Base-by-base conservation (phyloP, 2,329 filamentous ascomycete genomes). In the Coleophoma crateriformis region DNA sequence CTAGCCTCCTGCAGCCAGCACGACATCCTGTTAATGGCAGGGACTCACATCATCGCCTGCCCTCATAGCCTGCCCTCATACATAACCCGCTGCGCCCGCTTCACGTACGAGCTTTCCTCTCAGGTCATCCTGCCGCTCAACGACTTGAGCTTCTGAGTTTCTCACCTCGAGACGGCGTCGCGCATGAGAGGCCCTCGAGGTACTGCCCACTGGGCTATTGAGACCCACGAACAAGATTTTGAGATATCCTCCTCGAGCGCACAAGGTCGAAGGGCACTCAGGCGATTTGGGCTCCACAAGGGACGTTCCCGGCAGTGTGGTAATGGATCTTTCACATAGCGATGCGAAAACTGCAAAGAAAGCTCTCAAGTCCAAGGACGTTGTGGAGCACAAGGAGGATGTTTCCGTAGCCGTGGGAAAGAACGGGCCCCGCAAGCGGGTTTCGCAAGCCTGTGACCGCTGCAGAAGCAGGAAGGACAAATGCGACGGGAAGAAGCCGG, bases 401-500 rank as follows among this genome's bases (percentile, higher is more conserved):
- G n/a, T 45, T 47, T 7, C 22, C 15, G 27, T 27, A 27, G 27
- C 27, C 6, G 39, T 43, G 4, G 41, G 38, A 7, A 59, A 60
- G 43, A 57, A 61, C 45, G 54, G 54, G 19, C 58, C 60, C 8
- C 49, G 62, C 38, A 64, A 63, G 45, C 47, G 63, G 38, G 76
- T 79, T 6, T 78, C 75, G 15, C 69, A 75, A 54, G 77, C 77
- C 41, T 79, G 77, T 62, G 74, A 79, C 55, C 75, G 73, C 57
- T 80, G 77, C 56, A 71, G 77, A 22, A 70, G 67, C 38, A 71
- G 75, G 49, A 75, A 78, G 57, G 78, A 82, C 61, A 82, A 80
- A 61, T 84, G 80, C 61, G 77, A 83, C 55, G 79, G 79, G n/a
- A 66, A 73, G 37, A 79, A 77, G 48, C 75, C 86, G 45, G 65